A percentile compares a stretch with the other conserved stretches of the same genome.
Conservation (phyloP, 2,329 filamentous ascomycete genomes). For the Eutypa lata region DNA sequence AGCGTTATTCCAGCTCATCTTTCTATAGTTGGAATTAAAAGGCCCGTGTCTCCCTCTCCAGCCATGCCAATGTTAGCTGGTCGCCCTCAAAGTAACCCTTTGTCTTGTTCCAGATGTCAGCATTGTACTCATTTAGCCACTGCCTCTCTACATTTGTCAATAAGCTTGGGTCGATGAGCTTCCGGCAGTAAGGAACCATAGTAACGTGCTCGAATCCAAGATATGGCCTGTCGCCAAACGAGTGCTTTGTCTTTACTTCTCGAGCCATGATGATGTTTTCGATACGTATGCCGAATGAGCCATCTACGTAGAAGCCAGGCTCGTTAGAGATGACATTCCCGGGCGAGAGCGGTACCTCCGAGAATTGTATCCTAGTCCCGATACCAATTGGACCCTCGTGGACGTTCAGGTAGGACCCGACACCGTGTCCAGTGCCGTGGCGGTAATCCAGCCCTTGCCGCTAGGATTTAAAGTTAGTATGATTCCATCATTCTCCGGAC, state of each 20-base stretch:
- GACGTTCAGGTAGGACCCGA: slow-evolving; percentile 93
- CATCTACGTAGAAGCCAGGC: slow-evolving; percentile 96
- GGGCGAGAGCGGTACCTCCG: slow-evolving; percentile 83
- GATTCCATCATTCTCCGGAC: neutral
- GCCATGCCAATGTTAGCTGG: slow-evolving; percentile 70
- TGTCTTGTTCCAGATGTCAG: slow-evolving; percentile 79
- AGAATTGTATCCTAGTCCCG: slow-evolving; percentile 85
- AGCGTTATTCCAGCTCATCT: neutral
- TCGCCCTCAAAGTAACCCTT: slow-evolving; percentile 72
- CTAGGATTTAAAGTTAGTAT: slow-evolving; percentile 28
- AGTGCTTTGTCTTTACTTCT: slow-evolving; percentile 81
- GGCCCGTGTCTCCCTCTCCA: slow-evolving; percentile 79
- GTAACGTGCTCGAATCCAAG: slow-evolving; percentile 96
- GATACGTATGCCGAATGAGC: slow-evolving; percentile 89
- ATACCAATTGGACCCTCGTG: slow-evolving; percentile 97
- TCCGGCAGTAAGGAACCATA: slow-evolving; percentile 91
- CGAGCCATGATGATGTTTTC: slow-evolving; percentile 93
- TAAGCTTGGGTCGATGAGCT: slow-evolving; percentile 73
- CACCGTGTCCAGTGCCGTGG: slow-evolving; percentile 93
- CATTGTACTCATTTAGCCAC: slow-evolving; percentile 86
- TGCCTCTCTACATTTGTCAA: slow-evolving; percentile 71
- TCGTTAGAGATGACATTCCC: slow-evolving; percentile 96
- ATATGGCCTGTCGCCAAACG: slow-evolving; percentile 91
- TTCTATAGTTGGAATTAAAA: slow-evolving; percentile 33
- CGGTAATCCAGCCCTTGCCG: slow-evolving; percentile 86